phyloP scores from a whole-genome alignment of 2,329 filamentous ascomycete genomes.

The Cladosporium sp. region DNA sequence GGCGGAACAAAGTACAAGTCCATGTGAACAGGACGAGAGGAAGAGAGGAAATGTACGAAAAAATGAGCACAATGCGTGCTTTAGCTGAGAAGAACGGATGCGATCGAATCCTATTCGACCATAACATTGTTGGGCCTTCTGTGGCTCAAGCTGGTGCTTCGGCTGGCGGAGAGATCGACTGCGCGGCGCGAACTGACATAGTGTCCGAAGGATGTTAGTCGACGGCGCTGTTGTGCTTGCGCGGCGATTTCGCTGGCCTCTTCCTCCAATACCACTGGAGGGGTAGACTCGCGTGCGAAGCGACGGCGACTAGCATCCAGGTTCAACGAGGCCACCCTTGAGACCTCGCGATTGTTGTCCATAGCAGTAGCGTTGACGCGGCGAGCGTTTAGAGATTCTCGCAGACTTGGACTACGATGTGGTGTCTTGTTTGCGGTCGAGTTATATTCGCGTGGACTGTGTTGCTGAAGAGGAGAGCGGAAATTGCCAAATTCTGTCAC shows the following conservation, averaged over 20 bases:
- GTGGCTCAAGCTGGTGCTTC: slow-evolving; percentile 4
- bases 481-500: slow-evolving; percentile 41
- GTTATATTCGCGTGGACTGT: slow-evolving; percentile 7
- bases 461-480: slow-evolving; percentile 1
- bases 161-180: background rate
- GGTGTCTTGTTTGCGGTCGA: background rate
- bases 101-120: slow-evolving; percentile 13
- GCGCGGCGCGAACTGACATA: background rate
- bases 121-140: background rate
- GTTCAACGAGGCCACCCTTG: slow-evolving; percentile 17
- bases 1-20: background rate
- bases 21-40: background rate
- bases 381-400: slow-evolving; percentile 19
- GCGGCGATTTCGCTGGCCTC: slow-evolving; percentile 8
- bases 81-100: background rate
- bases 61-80: background rate
- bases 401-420: slow-evolving; percentile 15
- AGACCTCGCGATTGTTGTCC: slow-evolving; percentile 14
- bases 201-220: background rate
- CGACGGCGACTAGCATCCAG: slow-evolving; percentile 15
- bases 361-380: slow-evolving; percentile 16
- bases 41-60: background rate
- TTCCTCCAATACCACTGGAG: slow-evolving; percentile 18
- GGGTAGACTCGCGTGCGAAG: slow-evolving; percentile 15
- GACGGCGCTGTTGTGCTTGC: background rate